Base-by-base conservation (phyloP, 2,329 filamentous ascomycete genomes). In the Trichophyton schoenleinii region DNA sequence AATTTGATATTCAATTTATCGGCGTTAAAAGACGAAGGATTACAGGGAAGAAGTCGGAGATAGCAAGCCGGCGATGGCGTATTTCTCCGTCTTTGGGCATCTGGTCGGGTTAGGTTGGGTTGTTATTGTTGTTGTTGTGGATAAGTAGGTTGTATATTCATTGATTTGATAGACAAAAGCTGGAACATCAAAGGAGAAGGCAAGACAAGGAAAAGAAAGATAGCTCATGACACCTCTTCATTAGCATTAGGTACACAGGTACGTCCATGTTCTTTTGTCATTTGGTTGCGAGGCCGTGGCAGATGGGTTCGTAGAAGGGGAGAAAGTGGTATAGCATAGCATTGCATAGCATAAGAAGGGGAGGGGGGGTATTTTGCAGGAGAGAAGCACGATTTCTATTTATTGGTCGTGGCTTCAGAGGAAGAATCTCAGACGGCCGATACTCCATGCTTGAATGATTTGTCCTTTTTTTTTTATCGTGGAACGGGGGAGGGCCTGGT, bases 191-290 rank as follows among this genome's bases (percentile, higher is more conserved):
- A 55, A 15, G 18, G 28, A 11, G 15, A 28, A 3, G 34, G 34
- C 49, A 36, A 28, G 31, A 25, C 3, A 34, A 53, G 13, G 6
- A 31, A 52, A 52, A 3, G 25, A 55, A 36, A 36, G 34, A 31
- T 13, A 34, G 49, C n/a, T 36, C 49, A 34, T 55, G 28, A 34
- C 49, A 55, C 49, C 49, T 55, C 46, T 49, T 49, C 49, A 55
- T 55, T 55, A 55, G 49, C 49, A 55, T 55, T 55, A 55, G 49
- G 49, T 55, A 55, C 49, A 55, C 49, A 36, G 49, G 31, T 55
- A 55, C 18, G 49, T 55, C 49, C 49, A 55, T 55, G 11, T 55
- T 55, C 11, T 55, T 36, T 36, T 55, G 49, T 55, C 49, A 18
- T 53, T 53, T 55, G 25, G n/a, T 53, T 31, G 11, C 28, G 49